phyloP scores from a whole-genome alignment of 2,329 filamentous ascomycete species.

The Penicillium sp. region DNA sequence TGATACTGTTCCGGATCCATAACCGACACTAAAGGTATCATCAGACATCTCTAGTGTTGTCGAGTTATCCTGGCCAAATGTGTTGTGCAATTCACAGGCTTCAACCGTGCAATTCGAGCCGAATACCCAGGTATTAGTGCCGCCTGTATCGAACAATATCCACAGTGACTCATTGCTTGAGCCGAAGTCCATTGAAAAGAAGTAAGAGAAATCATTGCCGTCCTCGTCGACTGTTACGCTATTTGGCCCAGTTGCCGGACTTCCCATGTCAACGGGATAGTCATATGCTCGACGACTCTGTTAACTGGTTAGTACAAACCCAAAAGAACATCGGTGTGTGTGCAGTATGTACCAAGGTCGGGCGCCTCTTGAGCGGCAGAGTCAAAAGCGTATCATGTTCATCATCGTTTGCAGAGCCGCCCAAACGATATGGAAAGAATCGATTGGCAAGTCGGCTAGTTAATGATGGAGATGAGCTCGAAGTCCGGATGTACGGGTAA shows the following conservation, averaged over 20 bases:
- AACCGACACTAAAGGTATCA: conserved; percentile 62
- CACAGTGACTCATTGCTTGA: conserved; percentile 49
- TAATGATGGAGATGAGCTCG: conserved; percentile 17
- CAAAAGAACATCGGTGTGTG: background rate
- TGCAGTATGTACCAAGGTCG: conserved; percentile 18
- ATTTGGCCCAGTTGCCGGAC: conserved; percentile 38
- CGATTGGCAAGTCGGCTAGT: conserved; percentile 23
- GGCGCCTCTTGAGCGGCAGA: conserved; percentile 36
- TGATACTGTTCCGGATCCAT: conserved; percentile 71
- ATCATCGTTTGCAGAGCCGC: conserved; percentile 18
- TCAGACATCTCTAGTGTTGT: conserved; percentile 54
- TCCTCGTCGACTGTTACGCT: conserved; percentile 52
- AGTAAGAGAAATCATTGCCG: conserved; percentile 53
- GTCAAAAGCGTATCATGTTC: conserved; percentile 20
- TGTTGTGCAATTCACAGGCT: conserved; percentile 66
- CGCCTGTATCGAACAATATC: conserved; percentile 53
- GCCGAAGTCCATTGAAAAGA: conserved; percentile 49
- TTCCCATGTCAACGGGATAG: conserved; percentile 43
- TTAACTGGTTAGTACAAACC: background rate
- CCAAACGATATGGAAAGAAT: conserved; percentile 30
- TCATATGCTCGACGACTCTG: conserved; percentile 44
- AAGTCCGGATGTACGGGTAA: conserved; percentile 35
- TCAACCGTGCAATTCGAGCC: conserved; percentile 61
- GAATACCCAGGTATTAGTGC: conserved; percentile 78
- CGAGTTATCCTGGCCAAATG: conserved; percentile 65